Evolutionary conservation across 345 rosid genomes (phyloP).

Genomic region (Ricinus communis): DNA sequence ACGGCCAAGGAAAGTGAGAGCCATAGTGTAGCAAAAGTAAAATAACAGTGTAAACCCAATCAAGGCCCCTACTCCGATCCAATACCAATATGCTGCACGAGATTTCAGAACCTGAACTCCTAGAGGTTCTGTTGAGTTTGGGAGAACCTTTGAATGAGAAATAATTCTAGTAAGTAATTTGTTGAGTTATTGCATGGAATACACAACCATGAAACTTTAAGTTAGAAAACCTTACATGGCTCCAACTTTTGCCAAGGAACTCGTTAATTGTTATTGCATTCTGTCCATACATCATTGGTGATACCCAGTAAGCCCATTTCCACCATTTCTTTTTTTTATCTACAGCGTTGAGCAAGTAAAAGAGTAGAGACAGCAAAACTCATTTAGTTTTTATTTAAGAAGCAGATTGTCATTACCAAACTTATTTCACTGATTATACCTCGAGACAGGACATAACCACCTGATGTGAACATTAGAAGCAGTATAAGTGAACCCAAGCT

Average conservation of each 20-base stretch:
- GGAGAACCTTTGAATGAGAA: constrained; percentile 18
- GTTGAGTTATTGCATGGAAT: not conserved
- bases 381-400: no score
- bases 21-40: constrained; percentile 40
- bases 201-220: no score
- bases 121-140: constrained; percentile 28
- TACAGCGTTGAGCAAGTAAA: constrained; percentile 24
- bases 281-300: constrained; percentile 74
- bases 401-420: no score
- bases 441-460: constrained; percentile 65
- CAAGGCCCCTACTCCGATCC: constrained; percentile 56
- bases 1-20: constrained; percentile 57
- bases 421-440: constrained; percentile 27
- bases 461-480: constrained; percentile 40
- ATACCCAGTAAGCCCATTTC: constrained; percentile 75
- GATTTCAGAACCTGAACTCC: constrained; percentile 46
- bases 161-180: not conserved
- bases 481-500: constrained; percentile 57
- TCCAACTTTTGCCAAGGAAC: constrained; percentile 65
- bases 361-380: no score
- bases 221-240: constrained; percentile 24
- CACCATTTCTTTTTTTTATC: constrained; percentile 70
- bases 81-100: constrained; percentile 56
- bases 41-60: constrained; percentile 34
- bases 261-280: constrained; percentile 59